Evolutionary conservation across 2,329 filamentous ascomycete species (phyloP).

Genomic region (Neofusicoccum umdonicola): DNA sequence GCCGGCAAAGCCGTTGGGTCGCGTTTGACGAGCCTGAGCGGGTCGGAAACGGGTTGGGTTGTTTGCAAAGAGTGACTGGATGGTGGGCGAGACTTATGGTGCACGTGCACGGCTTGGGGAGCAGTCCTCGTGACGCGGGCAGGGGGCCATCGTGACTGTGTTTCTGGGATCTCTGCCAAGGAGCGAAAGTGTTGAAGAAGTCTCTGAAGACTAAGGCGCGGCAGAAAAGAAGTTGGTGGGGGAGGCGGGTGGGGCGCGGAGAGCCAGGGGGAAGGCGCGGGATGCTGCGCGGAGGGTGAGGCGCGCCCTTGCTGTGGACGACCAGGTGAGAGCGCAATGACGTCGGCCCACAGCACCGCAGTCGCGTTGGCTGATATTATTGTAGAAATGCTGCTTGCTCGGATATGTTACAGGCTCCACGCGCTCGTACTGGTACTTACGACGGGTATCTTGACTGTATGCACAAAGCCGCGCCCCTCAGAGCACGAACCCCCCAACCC

Average conservation of each 20-base stretch:
- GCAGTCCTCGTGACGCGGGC: background rate
- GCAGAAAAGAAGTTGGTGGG: background rate
- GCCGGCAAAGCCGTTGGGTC: background rate
- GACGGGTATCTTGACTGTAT: constrained; percentile 15
- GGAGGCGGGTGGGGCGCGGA: background rate
- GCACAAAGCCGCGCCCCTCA: background rate
- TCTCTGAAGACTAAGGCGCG: background rate
- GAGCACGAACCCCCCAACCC: constrained; percentile 17
- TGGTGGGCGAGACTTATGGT: background rate
- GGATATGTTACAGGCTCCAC: constrained; percentile 10
- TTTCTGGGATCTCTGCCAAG: background rate
- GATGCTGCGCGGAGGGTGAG: background rate
- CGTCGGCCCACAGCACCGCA: background rate
- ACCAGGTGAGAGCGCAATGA: background rate
- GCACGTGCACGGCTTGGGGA: background rate
- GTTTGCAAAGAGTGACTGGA: background rate
- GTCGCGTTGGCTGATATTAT: background rate
- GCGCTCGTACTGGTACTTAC: constrained; percentile 14
- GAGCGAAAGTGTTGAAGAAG: no score
- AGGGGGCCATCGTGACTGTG: background rate
- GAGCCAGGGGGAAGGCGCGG: background rate
- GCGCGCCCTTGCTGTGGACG: no score
- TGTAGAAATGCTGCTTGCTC: background rate
- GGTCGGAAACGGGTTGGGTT: background rate
- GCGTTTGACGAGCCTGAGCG: background rate